Conservation (phyloP, 129 eudicot species). For the Artemisia argyi region DNA sequence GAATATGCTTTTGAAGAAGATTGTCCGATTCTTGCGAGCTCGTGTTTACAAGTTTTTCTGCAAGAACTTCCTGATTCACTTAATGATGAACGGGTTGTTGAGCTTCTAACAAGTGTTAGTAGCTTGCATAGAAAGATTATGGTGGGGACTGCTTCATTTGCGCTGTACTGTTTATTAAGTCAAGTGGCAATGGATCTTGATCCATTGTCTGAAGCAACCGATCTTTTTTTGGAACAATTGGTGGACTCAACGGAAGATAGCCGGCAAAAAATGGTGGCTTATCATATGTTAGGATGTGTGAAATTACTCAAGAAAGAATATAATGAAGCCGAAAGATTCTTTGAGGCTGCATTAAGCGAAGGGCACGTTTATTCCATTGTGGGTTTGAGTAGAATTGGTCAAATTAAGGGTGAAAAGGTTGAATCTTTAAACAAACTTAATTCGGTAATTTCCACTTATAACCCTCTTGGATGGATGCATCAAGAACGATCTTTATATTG, state of each 20-base stretch:
- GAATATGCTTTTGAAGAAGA: conserved; percentile 92
- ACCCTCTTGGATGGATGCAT: conserved; percentile 95
- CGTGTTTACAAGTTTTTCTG: conserved; percentile 88
- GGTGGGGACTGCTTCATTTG: conserved; percentile 80
- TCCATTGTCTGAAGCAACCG: conserved; percentile 62
- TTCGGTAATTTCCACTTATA: conserved; percentile 54
- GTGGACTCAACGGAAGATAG: conserved; percentile 54
- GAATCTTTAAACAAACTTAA: conserved; percentile 61
- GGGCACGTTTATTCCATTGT: conserved; percentile 85
- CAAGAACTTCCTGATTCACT: conserved; percentile 80
- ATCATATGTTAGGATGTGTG: conserved; percentile 83
- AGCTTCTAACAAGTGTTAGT: conserved; percentile 51
- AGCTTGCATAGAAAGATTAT: conserved; percentile 54
- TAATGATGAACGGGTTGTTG: conserved; percentile 60
- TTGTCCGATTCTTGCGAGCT: conserved; percentile 79
- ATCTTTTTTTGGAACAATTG: conserved; percentile 58
- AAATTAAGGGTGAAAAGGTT: conserved; percentile 54
- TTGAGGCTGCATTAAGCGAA: conserved; percentile 59
- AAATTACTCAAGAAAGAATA: conserved; percentile 71
- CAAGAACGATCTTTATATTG: conserved; percentile 87
- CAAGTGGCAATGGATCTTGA: conserved; percentile 81
- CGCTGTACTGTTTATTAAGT: conserved; percentile 78
- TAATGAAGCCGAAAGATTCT: conserved; percentile 66
- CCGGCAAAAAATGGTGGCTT: conserved; percentile 69
- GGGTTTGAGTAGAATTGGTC: conserved; percentile 81